A percentile compares a stretch with the other conserved stretches of the same genome.
These are phyloP conservation scores for Xerophyta viscosa DNA, from an alignment of 106 monocot genomes.

Conservation along the genomic window DNA sequence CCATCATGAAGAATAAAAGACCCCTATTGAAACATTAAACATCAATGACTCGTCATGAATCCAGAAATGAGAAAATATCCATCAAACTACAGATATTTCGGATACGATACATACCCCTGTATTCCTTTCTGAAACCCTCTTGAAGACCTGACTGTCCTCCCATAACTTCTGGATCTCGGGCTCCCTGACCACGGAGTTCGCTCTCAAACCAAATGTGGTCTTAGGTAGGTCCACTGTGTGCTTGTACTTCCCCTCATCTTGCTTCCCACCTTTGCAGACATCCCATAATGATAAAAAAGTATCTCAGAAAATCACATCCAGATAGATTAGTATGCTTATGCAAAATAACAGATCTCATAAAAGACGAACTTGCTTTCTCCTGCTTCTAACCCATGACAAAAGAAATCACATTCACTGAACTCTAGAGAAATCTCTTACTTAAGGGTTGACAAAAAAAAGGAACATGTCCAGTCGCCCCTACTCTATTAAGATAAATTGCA, in stretches of 20 bases:
- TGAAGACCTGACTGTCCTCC: conserved; percentile 84
- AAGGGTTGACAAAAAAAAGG: too few species aligned
- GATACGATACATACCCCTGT: conserved; percentile 48
- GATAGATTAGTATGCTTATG: neutral
- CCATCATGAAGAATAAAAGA: conserved; percentile 92
- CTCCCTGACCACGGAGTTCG: conserved; percentile 70
- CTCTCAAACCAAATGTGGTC: conserved; percentile 85
- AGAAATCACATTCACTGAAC: too few species aligned
- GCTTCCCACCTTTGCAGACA: conserved; percentile 32
- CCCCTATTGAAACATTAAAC: conserved; percentile 39
- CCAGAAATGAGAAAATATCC: too few species aligned
- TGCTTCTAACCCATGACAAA: too few species aligned
- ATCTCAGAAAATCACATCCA: neutral
- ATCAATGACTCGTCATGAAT: too few species aligned
- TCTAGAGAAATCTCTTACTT: too few species aligned
- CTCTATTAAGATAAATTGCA: too few species aligned
- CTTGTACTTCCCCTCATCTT: conserved; percentile 81
- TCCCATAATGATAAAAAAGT: neutral
- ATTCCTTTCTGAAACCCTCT: conserved; percentile 62
- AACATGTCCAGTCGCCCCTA: too few species aligned
- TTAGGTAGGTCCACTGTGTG: conserved; percentile 91
- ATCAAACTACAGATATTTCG: too few species aligned
- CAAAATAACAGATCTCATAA: neutral
- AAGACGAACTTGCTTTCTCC: too few species aligned
- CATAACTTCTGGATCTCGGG: conserved; percentile 93